A percentile compares a stretch with the other conserved stretches of the same genome.
phyloP scores from a whole-genome alignment of 495 filamentous ascomycete genomes.

The Podospora australis region DNA sequence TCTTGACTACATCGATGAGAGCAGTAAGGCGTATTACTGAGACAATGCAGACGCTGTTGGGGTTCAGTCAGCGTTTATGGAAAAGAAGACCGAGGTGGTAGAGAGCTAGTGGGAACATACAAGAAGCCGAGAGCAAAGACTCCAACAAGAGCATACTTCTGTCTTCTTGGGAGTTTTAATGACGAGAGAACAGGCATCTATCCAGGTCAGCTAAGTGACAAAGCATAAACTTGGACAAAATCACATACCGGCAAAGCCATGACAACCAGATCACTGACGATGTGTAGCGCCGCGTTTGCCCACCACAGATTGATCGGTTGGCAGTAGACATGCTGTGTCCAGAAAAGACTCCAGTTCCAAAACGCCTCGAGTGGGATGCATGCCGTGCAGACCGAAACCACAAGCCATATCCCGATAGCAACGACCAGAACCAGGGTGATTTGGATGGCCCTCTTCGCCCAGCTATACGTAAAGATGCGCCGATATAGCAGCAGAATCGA shows the following conservation, averaged over 20 bases:
- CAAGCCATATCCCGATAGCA: slow-evolving; percentile 20
- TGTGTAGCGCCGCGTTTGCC: slow-evolving; percentile 22
- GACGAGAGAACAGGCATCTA: slow-evolving; percentile 22
- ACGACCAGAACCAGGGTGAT: slow-evolving; percentile 18
- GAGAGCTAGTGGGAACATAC: slow-evolving; percentile 12
- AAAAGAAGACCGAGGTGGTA: not conserved
- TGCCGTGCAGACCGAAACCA: slow-evolving; percentile 20
- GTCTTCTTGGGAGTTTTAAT: slow-evolving; percentile 20
- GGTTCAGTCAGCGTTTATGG: not conserved
- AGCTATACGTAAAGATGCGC: slow-evolving; percentile 27
- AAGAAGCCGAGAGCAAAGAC: slow-evolving; percentile 28
- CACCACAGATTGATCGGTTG: slow-evolving; percentile 24
- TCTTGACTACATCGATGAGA: slow-evolving; percentile 12
- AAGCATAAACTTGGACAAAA: not conserved
- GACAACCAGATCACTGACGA: slow-evolving; percentile 21
- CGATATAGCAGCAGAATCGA: slow-evolving; percentile 26
- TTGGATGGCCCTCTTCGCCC: slow-evolving; percentile 19
- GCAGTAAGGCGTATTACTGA: slow-evolving; percentile 20
- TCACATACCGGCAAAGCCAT: slow-evolving; percentile 22
- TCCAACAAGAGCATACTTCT: slow-evolving; percentile 23
- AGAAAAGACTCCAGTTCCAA: slow-evolving; percentile 25
- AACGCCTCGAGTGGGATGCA: slow-evolving; percentile 26
- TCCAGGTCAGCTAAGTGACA: not conserved
- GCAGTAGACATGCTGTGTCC: slow-evolving; percentile 18
- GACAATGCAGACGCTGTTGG: slow-evolving; percentile 23